Evolutionary conservation across 2,329 filamentous ascomycete species (phyloP).

Genomic region (Aspergillus spinulosporus): DNA sequence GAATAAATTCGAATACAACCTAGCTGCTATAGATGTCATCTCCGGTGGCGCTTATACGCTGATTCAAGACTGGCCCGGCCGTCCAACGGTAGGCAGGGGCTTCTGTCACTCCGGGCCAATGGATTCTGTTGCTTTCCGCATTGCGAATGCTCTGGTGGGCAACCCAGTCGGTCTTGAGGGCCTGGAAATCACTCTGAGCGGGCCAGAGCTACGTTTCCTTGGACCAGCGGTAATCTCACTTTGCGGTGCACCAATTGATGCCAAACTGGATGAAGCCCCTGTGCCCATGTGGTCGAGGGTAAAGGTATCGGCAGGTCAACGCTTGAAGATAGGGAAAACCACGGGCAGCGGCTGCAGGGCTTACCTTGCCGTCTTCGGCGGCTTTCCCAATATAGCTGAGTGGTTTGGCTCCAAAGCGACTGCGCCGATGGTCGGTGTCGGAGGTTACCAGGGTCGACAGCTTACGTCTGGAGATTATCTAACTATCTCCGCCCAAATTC

Average conservation of each 20-base stretch:
- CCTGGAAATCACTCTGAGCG: slow-evolving; percentile 61
- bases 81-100: slow-evolving; percentile 58
- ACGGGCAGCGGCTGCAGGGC: slow-evolving; percentile 55
- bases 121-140: slow-evolving; percentile 59
- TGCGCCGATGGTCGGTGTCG: slow-evolving; percentile 57
- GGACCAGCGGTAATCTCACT: slow-evolving; percentile 57
- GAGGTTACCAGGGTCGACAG: slow-evolving; percentile 60
- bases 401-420: slow-evolving; percentile 63
- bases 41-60: slow-evolving; percentile 59
- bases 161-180: slow-evolving; percentile 55
- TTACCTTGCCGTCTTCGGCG: slow-evolving; percentile 60
- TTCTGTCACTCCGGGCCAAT: slow-evolving; percentile 63
- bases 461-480: slow-evolving; percentile 58
- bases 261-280: slow-evolving; percentile 50
- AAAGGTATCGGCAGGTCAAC: slow-evolving; percentile 53
- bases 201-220: slow-evolving; percentile 60
- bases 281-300: slow-evolving; percentile 59
- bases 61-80: slow-evolving; percentile 60
- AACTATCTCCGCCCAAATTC: slow-evolving; percentile 44
- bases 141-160: slow-evolving; percentile 62
- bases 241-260: slow-evolving; percentile 57
- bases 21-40: slow-evolving; percentile 57
- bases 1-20: slow-evolving; percentile 50
- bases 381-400: slow-evolving; percentile 55
- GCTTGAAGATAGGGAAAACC: slow-evolving; percentile 57